phyloP scores from a whole-genome alignment of 768 basidiomycete genomes.

The Boletus vermiculosoides region DNA sequence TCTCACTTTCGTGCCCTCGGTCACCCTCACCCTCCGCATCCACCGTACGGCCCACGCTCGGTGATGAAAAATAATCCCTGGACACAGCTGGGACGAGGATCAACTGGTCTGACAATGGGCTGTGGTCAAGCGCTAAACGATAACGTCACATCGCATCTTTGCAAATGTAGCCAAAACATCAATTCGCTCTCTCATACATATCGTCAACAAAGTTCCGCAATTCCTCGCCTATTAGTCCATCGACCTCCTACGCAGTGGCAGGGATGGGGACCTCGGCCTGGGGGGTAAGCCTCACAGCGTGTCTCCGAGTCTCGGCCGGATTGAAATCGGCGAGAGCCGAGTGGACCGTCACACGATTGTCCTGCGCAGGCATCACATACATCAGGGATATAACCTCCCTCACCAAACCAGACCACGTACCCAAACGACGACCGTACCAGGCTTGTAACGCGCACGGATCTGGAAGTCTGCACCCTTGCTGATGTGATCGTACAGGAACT shows the following conservation, averaged over 20 bases:
- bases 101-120: too few species aligned
- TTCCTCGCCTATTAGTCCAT: background rate
- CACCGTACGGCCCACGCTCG: background rate
- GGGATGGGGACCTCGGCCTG: background rate
- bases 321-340: background rate
- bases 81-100: slow-evolving; percentile 30
- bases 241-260: background rate
- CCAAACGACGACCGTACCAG: background rate
- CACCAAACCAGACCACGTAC: background rate
- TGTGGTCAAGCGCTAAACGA: too few species aligned
- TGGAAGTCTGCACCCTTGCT: background rate
- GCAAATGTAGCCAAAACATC: too few species aligned
- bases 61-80: slow-evolving; percentile 27
- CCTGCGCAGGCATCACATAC: background rate
- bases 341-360: background rate
- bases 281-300: background rate
- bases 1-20: background rate
- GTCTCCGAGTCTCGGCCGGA: background rate
- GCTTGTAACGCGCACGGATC: background rate
- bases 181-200: background rate
- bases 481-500: background rate
- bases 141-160: too few species aligned
- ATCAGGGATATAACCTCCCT: background rate
- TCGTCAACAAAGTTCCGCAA: background rate
- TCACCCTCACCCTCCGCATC: background rate